Percentiles rank a stretch among this genome's conserved stretches.
These are phyloP conservation scores for Coccomyxa sp. DNA, from an alignment of 139 green algal genomes.

Conservation along the genomic window DNA sequence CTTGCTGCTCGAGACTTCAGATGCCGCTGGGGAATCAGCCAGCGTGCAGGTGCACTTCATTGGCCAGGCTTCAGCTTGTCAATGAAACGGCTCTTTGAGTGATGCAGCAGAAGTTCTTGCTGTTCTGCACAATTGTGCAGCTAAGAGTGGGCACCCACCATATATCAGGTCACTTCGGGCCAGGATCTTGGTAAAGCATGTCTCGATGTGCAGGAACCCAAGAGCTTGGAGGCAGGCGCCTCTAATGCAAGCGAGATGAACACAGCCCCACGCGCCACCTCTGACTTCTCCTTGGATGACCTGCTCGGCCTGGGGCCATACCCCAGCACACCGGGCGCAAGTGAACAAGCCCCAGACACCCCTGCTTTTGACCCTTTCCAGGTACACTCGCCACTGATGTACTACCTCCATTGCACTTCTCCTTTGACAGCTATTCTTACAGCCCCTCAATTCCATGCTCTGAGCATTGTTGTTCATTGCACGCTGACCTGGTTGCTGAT, in stretches of 20 bases:
- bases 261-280: neutral
- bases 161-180: too few relatives aligned
- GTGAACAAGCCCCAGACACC: neutral
- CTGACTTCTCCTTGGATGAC: conserved; percentile 6
- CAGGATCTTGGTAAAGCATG: too few relatives aligned
- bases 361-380: neutral
- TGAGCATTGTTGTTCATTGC: neutral
- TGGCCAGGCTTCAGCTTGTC: neutral
- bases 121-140: too few relatives aligned
- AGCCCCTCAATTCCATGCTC: neutral
- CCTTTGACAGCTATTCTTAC: neutral
- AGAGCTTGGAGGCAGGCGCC: neutral
- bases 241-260: neutral
- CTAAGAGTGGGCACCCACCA: too few relatives aligned
- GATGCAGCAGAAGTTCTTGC: too few relatives aligned
- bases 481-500: neutral
- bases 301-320: neutral
- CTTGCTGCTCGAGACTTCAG: neutral
- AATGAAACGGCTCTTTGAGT: too few relatives aligned
- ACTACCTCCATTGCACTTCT: neutral
- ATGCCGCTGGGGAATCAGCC: neutral
- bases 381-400: neutral
- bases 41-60: neutral
- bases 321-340: neutral
- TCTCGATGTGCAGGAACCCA: too few relatives aligned